phyloP scores from a whole-genome alignment of 2,329 filamentous ascomycete species.

The Pseudodiploospora longispora region DNA sequence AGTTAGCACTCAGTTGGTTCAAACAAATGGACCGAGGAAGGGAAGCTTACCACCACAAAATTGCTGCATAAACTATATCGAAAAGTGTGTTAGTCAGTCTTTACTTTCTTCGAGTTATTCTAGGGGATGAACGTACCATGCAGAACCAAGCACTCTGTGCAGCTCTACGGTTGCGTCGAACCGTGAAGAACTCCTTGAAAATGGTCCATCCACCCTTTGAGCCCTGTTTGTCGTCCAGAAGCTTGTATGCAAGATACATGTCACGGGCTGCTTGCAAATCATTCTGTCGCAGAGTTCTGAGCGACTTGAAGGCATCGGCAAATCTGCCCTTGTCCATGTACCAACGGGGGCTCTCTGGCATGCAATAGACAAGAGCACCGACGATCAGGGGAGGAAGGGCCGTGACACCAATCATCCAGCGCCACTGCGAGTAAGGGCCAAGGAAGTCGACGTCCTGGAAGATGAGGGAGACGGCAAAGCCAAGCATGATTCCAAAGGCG shows the following conservation, averaged over 20 bases:
- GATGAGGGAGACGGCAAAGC: slow-evolving; percentile 45
- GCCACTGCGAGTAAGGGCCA: slow-evolving; percentile 35
- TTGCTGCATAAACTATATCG: slow-evolving; percentile 38
- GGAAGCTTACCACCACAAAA: slow-evolving; percentile 6
- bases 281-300: slow-evolving; percentile 45
- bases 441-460: slow-evolving; percentile 43
- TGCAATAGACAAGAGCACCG: slow-evolving; percentile 50
- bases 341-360: slow-evolving; percentile 47
- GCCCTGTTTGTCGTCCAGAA: slow-evolving; percentile 18
- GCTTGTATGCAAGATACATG: slow-evolving; percentile 42
- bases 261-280: slow-evolving; percentile 51
- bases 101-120: too few relatives aligned
- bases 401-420: slow-evolving; percentile 54
- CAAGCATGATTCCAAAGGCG: slow-evolving; percentile 32
- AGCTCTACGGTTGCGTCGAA: slow-evolving; percentile 47
- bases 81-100: too few relatives aligned
- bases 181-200: slow-evolving; percentile 43
- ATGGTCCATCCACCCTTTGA: slow-evolving; percentile 37
- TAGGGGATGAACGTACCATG: slow-evolving; percentile 32
- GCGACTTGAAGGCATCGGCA: slow-evolving; percentile 42
- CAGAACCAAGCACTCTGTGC: slow-evolving; percentile 55
- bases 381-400: slow-evolving; percentile 46
- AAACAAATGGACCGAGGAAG: slow-evolving; percentile 12
- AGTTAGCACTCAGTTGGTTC: slow-evolving; percentile 9
- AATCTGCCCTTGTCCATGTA: slow-evolving; percentile 41